Conservation (phyloP, 495 filamentous ascomycete genomes). For the Neurospora terricola region DNA sequence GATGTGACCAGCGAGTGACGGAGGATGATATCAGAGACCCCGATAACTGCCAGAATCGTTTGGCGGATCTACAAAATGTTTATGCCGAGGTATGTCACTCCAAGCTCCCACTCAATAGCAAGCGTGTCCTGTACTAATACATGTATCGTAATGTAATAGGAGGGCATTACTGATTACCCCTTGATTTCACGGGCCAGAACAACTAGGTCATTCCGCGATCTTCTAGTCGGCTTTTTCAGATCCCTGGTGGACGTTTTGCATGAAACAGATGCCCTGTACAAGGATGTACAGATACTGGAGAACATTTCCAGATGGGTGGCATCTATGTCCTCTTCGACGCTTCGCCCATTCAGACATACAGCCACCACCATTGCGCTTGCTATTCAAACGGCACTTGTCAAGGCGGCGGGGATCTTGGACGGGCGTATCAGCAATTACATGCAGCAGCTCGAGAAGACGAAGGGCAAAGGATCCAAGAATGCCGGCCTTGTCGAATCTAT, state of each 20-base stretch:
- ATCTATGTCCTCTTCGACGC: conserved; percentile 70
- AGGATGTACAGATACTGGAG: conserved; percentile 63
- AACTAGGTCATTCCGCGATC: conserved; percentile 60
- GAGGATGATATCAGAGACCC: conserved; percentile 75
- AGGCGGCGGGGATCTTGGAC: conserved; percentile 60
- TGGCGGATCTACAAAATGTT: conserved; percentile 71
- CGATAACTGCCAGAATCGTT: conserved; percentile 58
- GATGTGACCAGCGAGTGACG: conserved; percentile 64
- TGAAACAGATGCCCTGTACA: conserved; percentile 64
- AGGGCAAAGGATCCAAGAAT: conserved; percentile 59
- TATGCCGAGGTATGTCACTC: conserved; percentile 51
- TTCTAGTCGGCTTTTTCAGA: conserved; percentile 68
- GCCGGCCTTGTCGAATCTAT: conserved; percentile 51
- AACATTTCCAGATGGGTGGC: conserved; percentile 80
- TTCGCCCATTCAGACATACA: conserved; percentile 87
- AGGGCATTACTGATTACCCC: conserved; percentile 84
- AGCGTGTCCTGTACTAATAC: background rate
- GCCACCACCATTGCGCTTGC: conserved; percentile 71
- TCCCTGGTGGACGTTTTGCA: conserved; percentile 65
- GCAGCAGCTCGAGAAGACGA: conserved; percentile 66
- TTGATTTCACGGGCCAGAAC: conserved; percentile 70
- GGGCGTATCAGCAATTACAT: conserved; percentile 61
- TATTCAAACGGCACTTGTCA: conserved; percentile 60
- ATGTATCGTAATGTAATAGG: conserved; percentile 32
- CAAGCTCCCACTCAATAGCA: background rate